Conservation (phyloP, 1,139 yeast genomes). For the Hanseniaspora sp. region DNA sequence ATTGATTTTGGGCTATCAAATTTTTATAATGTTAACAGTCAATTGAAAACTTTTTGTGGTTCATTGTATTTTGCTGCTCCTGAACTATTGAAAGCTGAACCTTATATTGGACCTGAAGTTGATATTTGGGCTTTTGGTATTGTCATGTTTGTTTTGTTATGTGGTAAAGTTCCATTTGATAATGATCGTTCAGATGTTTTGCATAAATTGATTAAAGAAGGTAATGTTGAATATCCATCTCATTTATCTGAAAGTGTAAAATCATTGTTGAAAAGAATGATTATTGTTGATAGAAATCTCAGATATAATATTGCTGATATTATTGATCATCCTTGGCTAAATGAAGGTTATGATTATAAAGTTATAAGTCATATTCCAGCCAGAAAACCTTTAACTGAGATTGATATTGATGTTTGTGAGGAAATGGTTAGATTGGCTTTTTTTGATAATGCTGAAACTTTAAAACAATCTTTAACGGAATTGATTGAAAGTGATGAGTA, state of each 20-base stretch:
- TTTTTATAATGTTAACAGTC: constrained; percentile 57
- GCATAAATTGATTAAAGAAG: constrained; percentile 89
- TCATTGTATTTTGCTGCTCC: constrained; percentile 98
- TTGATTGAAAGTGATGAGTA: constrained; percentile 61
- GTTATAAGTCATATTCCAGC: constrained; percentile 65
- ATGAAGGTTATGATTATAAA: constrained; percentile 68
- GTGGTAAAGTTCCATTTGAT: constrained; percentile 97
- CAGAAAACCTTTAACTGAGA: constrained; percentile 65
- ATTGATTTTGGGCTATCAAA: constrained; percentile 95
- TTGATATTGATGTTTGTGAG: constrained; percentile 57
- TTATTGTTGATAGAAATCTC: constrained; percentile 74
- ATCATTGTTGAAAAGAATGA: constrained; percentile 76
- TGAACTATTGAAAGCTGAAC: constrained; percentile 81
- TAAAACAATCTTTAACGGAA: constrained; percentile 45
- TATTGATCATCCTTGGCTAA: constrained; percentile 89
- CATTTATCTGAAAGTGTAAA: constrained; percentile 72
- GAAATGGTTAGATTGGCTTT: constrained; percentile 75
- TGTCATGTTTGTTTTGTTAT: constrained; percentile 81
- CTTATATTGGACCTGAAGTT: constrained; percentile 92
- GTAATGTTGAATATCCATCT: constrained; percentile 82
- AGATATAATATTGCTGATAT: constrained; percentile 76
- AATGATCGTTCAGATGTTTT: constrained; percentile 86
- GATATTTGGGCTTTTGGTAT: constrained; percentile 99
- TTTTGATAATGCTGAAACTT: constrained; percentile 51
- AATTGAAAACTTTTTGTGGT: constrained; percentile 91